phyloP scores from a whole-genome alignment of 2,329 filamentous ascomycete species.

The Elsinoe batatas region DNA sequence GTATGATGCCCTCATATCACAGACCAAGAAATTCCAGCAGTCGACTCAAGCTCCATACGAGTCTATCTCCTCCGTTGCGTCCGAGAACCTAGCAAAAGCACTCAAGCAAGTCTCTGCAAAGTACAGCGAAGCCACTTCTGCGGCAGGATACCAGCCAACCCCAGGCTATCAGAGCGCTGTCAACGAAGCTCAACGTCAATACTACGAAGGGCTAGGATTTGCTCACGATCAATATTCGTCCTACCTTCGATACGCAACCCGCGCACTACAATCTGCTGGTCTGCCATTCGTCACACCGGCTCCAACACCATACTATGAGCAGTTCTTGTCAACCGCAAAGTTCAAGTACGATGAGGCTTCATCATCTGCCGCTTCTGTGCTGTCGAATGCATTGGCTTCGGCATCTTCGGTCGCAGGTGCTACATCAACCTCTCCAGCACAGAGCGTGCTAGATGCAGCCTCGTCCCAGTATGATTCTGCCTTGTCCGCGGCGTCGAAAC shows the following conservation, averaged over 20 bases:
- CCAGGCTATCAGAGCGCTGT: conserved; percentile 44
- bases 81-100: conserved; percentile 60
- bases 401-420: conserved; percentile 20
- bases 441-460: conserved; percentile 23
- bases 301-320: conserved; percentile 54
- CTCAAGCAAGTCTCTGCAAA: conserved; percentile 60
- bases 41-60: conserved; percentile 41
- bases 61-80: conserved; percentile 57
- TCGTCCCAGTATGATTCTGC: conserved; percentile 24
- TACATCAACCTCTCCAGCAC: conserved; percentile 20
- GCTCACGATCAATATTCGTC: conserved; percentile 71
- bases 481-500: conserved; percentile 27
- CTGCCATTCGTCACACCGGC: conserved; percentile 46
- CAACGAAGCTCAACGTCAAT: conserved; percentile 54
- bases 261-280: conserved; percentile 49
- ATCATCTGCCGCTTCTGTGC: conserved; percentile 24
- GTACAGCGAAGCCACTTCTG: conserved; percentile 58
- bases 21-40: conserved; percentile 35
- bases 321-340: conserved; percentile 57
- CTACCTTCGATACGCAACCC: conserved; percentile 62
- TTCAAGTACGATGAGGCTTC: conserved; percentile 28
- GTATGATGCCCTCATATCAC: conserved; percentile 46
- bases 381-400: conserved; percentile 20
- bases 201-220: conserved; percentile 68
- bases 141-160: conserved; percentile 54